Base-by-base conservation (phyloP, 805 yeast genomes). In the Cyberlindnera mycetangii region DNA sequence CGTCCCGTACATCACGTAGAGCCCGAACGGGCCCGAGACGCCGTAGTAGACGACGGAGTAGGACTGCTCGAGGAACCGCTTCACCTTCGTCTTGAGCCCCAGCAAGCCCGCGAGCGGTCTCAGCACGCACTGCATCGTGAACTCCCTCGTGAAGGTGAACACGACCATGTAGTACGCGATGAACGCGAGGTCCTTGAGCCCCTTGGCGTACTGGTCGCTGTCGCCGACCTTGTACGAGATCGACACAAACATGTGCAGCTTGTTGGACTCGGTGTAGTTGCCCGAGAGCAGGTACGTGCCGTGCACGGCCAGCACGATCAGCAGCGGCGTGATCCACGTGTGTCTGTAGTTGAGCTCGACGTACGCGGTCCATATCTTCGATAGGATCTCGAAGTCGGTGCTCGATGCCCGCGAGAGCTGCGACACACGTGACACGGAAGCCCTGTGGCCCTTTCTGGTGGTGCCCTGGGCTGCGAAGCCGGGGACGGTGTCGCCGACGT, bases 51-150 rank as follows among this genome's bases (percentile, higher is more conserved):
- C 62, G 55, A 89, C 74, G 2, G 92, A 78, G 62, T 92, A 93
- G 7, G 89, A 75, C 70, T 93, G 99, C 66, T 93, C 99, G 83
- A 88, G 80, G 66, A 92, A 89, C 64, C 99, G 78, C 49, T 76
- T 78, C 34, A 79, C 64, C 64, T 87, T 90, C 17, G 72, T 64
- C 32, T 53, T 69, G 31, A 88, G 59, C 1, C 88, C 88, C 34
- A 64, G 69, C 28, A 48, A 44, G 9, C 25, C 32, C 2, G 97
- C 92, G 28, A 87, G 49, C 7, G 98, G 98, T 55, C 73, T 74
- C 47, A 93, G 76, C 1, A 89, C 57, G 27, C 78, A 71, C 62
- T 89, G 90, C 98, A 93, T 89, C 52, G 80, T 60, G 60, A 93
- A 92, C 66, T 93, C 99, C 58, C 99, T 79, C 52, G 79, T 71